Evolutionary conservation across 1,139 yeast genomes (phyloP).

Genomic region (Lodderomyces jiufengensis): DNA sequence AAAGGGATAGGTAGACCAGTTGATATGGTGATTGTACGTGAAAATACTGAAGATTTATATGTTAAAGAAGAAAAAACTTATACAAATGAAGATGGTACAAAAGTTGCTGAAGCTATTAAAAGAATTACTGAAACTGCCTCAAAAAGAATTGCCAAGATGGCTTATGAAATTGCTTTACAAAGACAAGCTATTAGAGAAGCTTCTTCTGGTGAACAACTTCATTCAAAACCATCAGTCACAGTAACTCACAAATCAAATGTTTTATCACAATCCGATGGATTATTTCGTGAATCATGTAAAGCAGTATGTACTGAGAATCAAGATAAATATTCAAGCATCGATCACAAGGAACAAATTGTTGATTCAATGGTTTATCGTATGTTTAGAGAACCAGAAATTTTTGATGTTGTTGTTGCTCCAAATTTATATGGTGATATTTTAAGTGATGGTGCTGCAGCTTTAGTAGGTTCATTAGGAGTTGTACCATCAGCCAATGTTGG

Average conservation of each 20-base stretch:
- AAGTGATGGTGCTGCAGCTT: slow-evolving; percentile 98
- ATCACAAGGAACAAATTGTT: slow-evolving; percentile 90
- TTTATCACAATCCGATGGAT: slow-evolving; percentile 86
- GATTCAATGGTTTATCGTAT: slow-evolving; percentile 98
- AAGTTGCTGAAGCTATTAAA: slow-evolving; percentile 96
- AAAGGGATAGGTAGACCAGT: slow-evolving; percentile 81
- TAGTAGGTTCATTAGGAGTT: slow-evolving; percentile 96
- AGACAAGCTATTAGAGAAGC: slow-evolving; percentile 79
- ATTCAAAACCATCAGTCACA: slow-evolving; percentile 67
- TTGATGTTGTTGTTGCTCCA: slow-evolving; percentile 98
- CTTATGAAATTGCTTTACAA: slow-evolving; percentile 87
- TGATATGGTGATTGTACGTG: slow-evolving; percentile 96
- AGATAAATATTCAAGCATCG: slow-evolving; percentile 53
- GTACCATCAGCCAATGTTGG: slow-evolving; percentile 99
- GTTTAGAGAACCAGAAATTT: slow-evolving; percentile 96
- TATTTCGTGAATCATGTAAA: slow-evolving; percentile 90
- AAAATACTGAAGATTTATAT: slow-evolving; percentile 95
- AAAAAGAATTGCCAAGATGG: slow-evolving; percentile 81
- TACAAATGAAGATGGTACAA: slow-evolving; percentile 66
- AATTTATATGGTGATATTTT: slow-evolving; percentile 96
- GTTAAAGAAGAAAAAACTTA: slow-evolving; percentile 85
- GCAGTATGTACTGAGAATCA: slow-evolving; percentile 67
- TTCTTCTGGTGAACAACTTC: slow-evolving; percentile 42
- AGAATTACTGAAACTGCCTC: slow-evolving; percentile 90
- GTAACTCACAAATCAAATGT: slow-evolving; percentile 97